Evolutionary conservation across 257 asterid species (phyloP), one percentile per base, ranked within the genome.

Genomic region (Solanum sitiens): DNA sequence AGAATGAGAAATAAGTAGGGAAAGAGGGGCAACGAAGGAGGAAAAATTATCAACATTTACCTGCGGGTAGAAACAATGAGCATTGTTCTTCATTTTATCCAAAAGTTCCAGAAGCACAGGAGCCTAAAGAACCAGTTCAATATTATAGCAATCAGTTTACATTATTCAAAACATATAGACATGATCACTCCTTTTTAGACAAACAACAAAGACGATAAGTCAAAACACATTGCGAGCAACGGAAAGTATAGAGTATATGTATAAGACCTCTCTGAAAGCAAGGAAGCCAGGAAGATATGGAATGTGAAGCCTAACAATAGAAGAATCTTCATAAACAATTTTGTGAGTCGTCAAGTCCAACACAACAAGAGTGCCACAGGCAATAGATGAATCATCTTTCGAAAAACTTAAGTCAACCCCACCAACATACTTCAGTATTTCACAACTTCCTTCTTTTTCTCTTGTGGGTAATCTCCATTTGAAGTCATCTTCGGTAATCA

Each of bases 351-450:
- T 63, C 21, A 94, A 68, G 35, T 96, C 96, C 91, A 96, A 79
- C 70, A 96, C 98, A 89, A 94, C 98, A 53, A 96, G 93, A 11
- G 95, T 88, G 10, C 94, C 99, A 83, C 99, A 95, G 1, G 99
- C 98, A 88, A 94, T 87, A 30, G 95, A 92, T 4, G 97, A 91
- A 63, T 96, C 96, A n/a, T 85, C 88, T 87, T 93, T 96, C 7
- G 95, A 91, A 91, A 96, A 96, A 84, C 98, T 96, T 93, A 95
- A 87, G 94, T 96, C 99, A 89, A 94, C 99, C 44, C 98, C 99
- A 53, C 95, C 98, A 42, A 95, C 94, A 67, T 90, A 93, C 65
- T 87, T 94, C 89, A 96, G 91, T 88, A 86, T 39, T 63, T 88
- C 89, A 72, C 72, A 90, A 67, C 84, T 75, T 44, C 70, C 89